Conservation (phyloP, 2,329 filamentous ascomycete genomes). For the Fusarium pilosicola region DNA sequence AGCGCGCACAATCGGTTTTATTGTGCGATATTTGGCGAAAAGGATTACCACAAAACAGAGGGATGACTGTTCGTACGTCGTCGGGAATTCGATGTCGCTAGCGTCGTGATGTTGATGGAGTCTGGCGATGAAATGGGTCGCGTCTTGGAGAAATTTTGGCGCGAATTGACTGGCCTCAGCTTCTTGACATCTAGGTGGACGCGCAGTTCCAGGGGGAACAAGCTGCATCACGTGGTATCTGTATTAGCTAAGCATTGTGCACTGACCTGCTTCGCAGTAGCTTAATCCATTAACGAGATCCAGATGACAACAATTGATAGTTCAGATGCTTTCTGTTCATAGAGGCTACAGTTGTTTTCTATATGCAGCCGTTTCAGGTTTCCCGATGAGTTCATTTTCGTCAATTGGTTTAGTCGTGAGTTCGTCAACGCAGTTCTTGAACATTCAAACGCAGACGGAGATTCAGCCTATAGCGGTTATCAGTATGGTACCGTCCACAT, state of each 20-base stretch:
- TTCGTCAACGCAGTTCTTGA: background rate
- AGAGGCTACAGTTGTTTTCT: background rate
- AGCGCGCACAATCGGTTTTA: constrained; percentile 10
- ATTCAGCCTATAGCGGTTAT: background rate
- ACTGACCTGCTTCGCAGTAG: background rate
- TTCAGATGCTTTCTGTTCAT: background rate
- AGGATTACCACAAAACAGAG: constrained; percentile 2
- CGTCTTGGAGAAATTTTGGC: constrained; percentile 54
- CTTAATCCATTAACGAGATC: background rate
- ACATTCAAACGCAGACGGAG: background rate
- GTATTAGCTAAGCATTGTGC: constrained; percentile 9
- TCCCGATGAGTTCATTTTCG: background rate
- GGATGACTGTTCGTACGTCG: constrained; percentile 17
- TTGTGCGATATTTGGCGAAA: constrained; percentile 16
- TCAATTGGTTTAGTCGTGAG: background rate
- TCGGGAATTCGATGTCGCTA: constrained; percentile 33
- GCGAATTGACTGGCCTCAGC: constrained; percentile 44
- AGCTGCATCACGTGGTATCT: background rate
- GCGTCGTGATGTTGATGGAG: constrained; percentile 44
- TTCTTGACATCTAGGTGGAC: constrained; percentile 28
- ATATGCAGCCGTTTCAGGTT: background rate
- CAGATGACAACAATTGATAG: background rate
- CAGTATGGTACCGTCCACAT: background rate
- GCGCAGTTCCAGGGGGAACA: constrained; percentile 14
- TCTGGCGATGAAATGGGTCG: constrained; percentile 41